phyloP scores from a whole-genome alignment of 768 basidiomycete genomes.

The Termitomyces sp. region DNA sequence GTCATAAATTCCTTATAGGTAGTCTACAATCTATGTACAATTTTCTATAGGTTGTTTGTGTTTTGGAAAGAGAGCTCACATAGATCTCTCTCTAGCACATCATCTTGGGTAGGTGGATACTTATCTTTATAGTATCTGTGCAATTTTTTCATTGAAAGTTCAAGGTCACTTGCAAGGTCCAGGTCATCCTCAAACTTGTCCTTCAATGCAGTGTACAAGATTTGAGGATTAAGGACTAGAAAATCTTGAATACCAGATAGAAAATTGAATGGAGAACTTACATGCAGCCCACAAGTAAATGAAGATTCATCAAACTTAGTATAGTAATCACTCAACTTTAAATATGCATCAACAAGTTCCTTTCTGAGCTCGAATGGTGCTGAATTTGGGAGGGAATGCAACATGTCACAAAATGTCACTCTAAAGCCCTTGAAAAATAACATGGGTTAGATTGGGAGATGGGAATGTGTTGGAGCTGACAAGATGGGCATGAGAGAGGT shows the following conservation, averaged over 20 bases:
- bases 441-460: too few relatives aligned
- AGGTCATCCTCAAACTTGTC: slow-evolving; percentile 18
- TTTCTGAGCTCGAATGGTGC: slow-evolving; percentile 8
- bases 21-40: too few relatives aligned
- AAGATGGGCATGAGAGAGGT: too few relatives aligned
- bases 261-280: slow-evolving; percentile 10
- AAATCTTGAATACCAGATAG: background rate
- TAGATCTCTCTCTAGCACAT: too few relatives aligned
- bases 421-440: too few relatives aligned
- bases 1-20: too few relatives aligned
- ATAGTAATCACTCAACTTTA: slow-evolving; percentile 30
- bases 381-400: slow-evolving; percentile 16
- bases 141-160: slow-evolving; percentile 5
- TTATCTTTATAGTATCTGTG: slow-evolving; percentile 5
- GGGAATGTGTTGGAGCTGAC: too few relatives aligned
- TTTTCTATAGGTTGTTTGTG: too few relatives aligned
- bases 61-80: too few relatives aligned
- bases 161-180: slow-evolving; percentile 9
- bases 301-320: slow-evolving; percentile 25
- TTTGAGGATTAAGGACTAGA: slow-evolving; percentile 28
- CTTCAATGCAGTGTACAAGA: slow-evolving; percentile 19
- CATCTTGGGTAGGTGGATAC: slow-evolving; percentile 10
- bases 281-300: slow-evolving; percentile 25
- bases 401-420: slow-evolving; percentile 12
- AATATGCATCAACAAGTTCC: too few relatives aligned